Evolutionary conservation across 805 yeast species (phyloP).

Genomic region (Scheffersomyces coipomensis): DNA sequence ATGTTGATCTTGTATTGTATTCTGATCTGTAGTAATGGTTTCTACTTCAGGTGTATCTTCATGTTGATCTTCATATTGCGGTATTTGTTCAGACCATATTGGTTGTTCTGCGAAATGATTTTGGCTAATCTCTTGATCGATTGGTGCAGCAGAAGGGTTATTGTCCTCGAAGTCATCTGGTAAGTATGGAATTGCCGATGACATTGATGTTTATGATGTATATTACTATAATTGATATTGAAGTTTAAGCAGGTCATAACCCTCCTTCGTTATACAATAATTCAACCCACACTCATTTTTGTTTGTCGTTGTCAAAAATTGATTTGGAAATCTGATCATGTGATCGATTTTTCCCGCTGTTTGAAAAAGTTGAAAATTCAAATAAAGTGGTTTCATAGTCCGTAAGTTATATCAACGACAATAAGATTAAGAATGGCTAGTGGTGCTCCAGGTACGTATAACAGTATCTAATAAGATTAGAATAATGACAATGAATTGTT

Average conservation of each 20-base stretch:
- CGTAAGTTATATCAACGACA: too few species aligned
- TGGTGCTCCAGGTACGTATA: conserved; percentile 35
- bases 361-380: too few species aligned
- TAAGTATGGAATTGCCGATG: conserved; percentile 45
- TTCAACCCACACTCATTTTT: neutral
- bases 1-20: conserved; percentile 32
- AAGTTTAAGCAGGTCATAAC: neutral
- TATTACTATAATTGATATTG: neutral
- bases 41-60: conserved; percentile 3
- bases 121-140: conserved; percentile 1
- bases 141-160: conserved; percentile 39
- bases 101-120: neutral
- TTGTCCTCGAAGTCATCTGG: conserved; percentile 47
- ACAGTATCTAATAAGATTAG: neutral
- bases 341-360: too few species aligned
- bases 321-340: too few species aligned
- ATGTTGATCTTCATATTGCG: conserved; percentile 8
- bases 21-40: neutral
- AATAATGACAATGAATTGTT: neutral
- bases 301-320: neutral
- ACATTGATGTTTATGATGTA: conserved; percentile 22
- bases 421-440: conserved; percentile 30
- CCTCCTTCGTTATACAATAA: neutral
- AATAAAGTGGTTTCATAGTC: too few species aligned
- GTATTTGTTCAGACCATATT: conserved; percentile 5